Evolutionary conservation across 352 stramenopile species (phyloP), one percentile per base, ranked within the genome.

Genomic region (Globisporangium paroecandrum): DNA sequence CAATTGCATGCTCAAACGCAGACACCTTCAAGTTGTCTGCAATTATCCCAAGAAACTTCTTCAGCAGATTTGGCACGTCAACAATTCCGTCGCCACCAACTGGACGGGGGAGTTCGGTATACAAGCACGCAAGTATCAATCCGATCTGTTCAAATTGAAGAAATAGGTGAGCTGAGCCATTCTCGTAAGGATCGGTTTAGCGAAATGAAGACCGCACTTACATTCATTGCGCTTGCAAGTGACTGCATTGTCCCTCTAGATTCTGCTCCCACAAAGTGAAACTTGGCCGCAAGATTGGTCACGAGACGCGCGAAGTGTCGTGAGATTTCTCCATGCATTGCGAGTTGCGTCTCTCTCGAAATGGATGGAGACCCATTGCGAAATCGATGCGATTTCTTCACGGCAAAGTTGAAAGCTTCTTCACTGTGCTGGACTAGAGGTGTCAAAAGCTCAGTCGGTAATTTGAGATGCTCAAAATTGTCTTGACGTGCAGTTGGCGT

Each of bases 31-130:
- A 10, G 34, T 85, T 77, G 43, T 77, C 73, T n/a, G 82, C 72
- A 41, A 91, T 49, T 29, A 89, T 71, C 20, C 64, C 65, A 20
- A 94, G 72, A 27, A 82, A 81, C 12, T 75, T 68, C 34, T 89
- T 81, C 9, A 90, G 62, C 47, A 85, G 60, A 4, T 24, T 18
- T 10, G 55, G 22, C 46, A 72, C 32, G 51, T 65, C 57, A 24
- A 72, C 13, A 25, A 54, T 60, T 49, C 63, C 15, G n/a, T 51
- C 8, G 13, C 20, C 25, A n/a, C 66, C 64, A 24, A 54, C 74
- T 70, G 34, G 66, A 63, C 32, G 41, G 1, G 38, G 62, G 25
- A 46, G 34, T 47, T 73, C 69, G n/a, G 68, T 69, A 53, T 77
- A 86, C 46, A 89, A 61, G 32, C 76, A 68, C 18, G 74, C 64